These are phyloP conservation scores for Zygnema circumcarinatum DNA, from an alignment of 139 green algal genomes.

Conservation along the genomic window DNA sequence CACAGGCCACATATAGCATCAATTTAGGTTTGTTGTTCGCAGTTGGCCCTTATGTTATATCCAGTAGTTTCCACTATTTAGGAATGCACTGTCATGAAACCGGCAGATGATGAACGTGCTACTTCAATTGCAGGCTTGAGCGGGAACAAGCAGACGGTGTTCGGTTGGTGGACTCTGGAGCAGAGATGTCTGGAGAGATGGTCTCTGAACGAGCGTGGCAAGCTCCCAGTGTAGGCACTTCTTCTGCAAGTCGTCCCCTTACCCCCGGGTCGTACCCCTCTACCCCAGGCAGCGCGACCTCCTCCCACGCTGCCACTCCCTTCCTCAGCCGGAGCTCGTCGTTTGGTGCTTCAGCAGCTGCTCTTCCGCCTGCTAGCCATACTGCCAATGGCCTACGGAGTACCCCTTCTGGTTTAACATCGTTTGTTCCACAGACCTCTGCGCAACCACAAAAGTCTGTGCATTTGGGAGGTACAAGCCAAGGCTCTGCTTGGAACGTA, in stretches of 20 bases:
- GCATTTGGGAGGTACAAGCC: neutral
- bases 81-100: too few relatives aligned
- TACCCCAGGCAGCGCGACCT: neutral
- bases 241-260: too few relatives aligned
- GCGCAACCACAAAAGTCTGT: neutral
- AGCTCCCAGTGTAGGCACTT: neutral
- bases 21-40: too few relatives aligned
- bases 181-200: conserved; percentile 17
- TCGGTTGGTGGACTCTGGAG: conserved; percentile 10
- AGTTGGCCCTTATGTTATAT: too few relatives aligned
- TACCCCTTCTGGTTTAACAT: neutral
- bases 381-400: neutral
- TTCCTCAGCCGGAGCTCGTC: neutral
- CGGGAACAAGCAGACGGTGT: neutral
- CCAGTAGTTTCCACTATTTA: too few relatives aligned
- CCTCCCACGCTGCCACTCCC: neutral
- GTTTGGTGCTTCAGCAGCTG: neutral
- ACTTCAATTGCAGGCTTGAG: neutral
- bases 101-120: neutral
- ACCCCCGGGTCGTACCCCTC: neutral
- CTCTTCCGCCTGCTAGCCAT: neutral
- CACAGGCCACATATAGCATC: too few relatives aligned
- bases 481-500: neutral
- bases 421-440: neutral
- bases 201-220: neutral